Base-by-base conservation (phyloP, 2,329 filamentous ascomycete genomes). In the Diaporthe aspalathi region DNA sequence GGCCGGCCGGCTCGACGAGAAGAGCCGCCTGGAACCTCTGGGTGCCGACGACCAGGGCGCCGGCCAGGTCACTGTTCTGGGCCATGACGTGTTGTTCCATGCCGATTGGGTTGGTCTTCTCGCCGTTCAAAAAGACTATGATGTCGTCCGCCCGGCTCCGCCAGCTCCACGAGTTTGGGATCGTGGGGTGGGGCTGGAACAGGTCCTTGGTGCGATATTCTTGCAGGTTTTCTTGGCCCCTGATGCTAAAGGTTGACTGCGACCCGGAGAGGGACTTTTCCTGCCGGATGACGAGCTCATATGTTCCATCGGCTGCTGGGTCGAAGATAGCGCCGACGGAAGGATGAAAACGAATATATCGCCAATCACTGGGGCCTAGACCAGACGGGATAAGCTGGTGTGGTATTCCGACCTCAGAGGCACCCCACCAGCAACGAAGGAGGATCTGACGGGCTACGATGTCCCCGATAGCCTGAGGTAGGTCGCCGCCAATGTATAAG, bases 191-290 rank as follows among this genome's bases (percentile, higher is more conserved):
- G 1, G 77, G 78, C 5, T 77, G 74, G 67, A 86, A 87, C 0
- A 83, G 77, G 70, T 87, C 84, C 22, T 80, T 79, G 0, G 85
- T 85, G 16, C 80, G 80, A 70, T 81, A 86, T 24, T 67, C 62
- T 2, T 24, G 7, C 27, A 62, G 20, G 0, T 9, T 1, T 5
- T 72, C 71, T 40, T 70, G 71, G 22, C 68, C 68, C 5, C 32
- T 32, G 24, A 70, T 70, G 47, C 52, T 70, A n/a, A 72, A 72
- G 14, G 24, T 16, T 16, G 35, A 11, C 9, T 72, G 71, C 2
- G 20, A 27, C 6, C 40, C 27, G 20, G 43, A 32, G 4, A 70
- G 54, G 3, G 16, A 11, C 1, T 68, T 35, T 1, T 68, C 38
- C 2, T 40, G 53, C 5, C 54, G 22, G 0, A 72, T 45, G 2